A percentile compares a stretch with the other conserved stretches of the same genome.
Conservation (phyloP, 1,139 yeast species). For the Sugiyamaella novakii region DNA sequence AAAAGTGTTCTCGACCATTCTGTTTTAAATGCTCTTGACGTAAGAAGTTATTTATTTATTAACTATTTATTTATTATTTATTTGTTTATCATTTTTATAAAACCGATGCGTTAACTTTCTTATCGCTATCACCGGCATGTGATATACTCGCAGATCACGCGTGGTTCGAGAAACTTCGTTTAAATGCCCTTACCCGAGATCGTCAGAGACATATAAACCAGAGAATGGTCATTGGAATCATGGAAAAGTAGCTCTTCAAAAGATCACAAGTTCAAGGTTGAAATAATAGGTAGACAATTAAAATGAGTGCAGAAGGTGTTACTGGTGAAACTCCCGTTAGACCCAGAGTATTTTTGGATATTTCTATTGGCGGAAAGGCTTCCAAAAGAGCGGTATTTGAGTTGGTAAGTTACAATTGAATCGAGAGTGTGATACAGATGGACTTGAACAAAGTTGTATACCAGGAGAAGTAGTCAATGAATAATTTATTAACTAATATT, state of each 20-base stretch:
- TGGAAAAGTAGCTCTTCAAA: too few relatives aligned
- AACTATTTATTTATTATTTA: not conserved
- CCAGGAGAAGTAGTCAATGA: not conserved
- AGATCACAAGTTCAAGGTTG: too few relatives aligned
- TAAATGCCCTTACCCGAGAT: conserved; percentile 8
- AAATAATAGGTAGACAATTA: too few relatives aligned
- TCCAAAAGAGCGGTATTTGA: conserved; percentile 78
- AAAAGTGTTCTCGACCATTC: conserved; percentile 14
- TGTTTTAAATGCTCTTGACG: conserved; percentile 17
- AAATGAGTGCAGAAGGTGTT: too few relatives aligned
- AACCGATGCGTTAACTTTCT: too few relatives aligned
- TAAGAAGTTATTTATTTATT: not conserved
- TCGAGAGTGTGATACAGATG: too few relatives aligned
- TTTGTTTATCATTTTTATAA: not conserved
- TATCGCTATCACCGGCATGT: not conserved
- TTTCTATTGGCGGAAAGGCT: conserved; percentile 64
- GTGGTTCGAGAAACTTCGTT: conserved; percentile 14
- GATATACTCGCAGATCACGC: not conserved
- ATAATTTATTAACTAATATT: too few relatives aligned
- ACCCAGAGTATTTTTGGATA: conserved; percentile 71
- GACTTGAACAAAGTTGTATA: too few relatives aligned
- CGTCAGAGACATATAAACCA: not conserved
- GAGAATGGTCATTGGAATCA: too few relatives aligned
- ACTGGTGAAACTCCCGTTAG: too few relatives aligned
- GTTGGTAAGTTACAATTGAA: conserved; percentile 61